A percentile compares a stretch with the other conserved stretches of the same genome.
These are phyloP conservation scores for Tetrastigma voinierianum DNA, from an alignment of 164 flowering plant species.

Conservation along the genomic window DNA sequence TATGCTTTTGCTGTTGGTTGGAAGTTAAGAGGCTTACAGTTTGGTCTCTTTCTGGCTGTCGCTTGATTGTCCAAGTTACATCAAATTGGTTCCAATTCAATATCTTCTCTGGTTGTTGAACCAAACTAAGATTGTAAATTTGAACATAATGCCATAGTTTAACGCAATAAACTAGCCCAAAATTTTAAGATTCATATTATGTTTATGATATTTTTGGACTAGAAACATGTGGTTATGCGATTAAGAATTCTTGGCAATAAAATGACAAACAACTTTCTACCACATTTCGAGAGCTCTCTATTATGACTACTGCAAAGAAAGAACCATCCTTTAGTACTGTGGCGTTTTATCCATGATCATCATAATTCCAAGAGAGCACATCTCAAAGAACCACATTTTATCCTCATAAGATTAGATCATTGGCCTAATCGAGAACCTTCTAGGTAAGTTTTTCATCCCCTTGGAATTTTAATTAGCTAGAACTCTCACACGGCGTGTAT, in stretches of 20 bases:
- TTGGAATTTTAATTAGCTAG: conserved; percentile 1
- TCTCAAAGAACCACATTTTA: conserved; percentile 27
- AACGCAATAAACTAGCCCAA: no score
- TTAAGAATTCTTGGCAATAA: conserved; percentile 48
- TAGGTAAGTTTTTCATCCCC: conserved; percentile 45
- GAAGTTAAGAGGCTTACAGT: conserved; percentile 88
- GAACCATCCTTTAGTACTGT: conserved; percentile 95
- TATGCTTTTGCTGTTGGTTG: conserved; percentile 99
- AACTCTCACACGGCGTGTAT: not conserved
- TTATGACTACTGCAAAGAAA: conserved; percentile 97
- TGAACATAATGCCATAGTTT: no score
- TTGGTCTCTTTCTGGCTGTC: conserved; percentile 98
- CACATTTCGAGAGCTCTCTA: conserved; percentile 99
- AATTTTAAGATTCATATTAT: no score
- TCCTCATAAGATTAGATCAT: no score
- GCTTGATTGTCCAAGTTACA: conserved; percentile 95
- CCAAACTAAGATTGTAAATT: no score
- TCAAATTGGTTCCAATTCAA: conserved; percentile 85
- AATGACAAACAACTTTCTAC: conserved; percentile 99
- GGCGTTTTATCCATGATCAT: conserved; percentile 91
- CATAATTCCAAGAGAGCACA: conserved; percentile 37
- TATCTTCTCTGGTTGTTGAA: no score
- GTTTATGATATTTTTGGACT: no score
- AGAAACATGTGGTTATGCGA: conserved; percentile 39
- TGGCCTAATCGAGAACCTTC: conserved; percentile 75